Base-by-base conservation (phyloP, 345 rosid genomes). In the Streptanthus diversifolius region DNA sequence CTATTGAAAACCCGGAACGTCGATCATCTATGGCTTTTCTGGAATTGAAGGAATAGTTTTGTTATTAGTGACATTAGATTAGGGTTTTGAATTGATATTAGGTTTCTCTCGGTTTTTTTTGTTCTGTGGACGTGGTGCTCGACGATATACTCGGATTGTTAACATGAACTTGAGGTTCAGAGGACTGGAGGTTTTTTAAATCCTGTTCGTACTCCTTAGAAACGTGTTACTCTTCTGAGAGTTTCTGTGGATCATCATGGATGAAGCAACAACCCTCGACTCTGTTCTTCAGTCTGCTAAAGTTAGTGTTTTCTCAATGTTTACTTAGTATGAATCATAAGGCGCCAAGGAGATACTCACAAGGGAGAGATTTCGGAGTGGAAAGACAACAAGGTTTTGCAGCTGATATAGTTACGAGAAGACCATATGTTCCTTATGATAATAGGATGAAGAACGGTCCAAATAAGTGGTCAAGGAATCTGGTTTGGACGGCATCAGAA, bases 301-400 rank as follows among this genome's bases (percentile, higher is more conserved):
- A 64, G 30, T 58, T 71, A 6, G 37, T 65, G 7, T 71, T 12
- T 71, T 72, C 43, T 72, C 41, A 27, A 39, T 66, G 59, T 63
- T 52, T 63, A 32, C 68, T n/a, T 72, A 77, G 80, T 33, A 72
- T 77, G 80, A 61, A 15, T 72, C 53, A 58, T n/a, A 33, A 58
- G 69, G 80, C 73, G 39, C 63, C 80, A 10, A 77, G 57, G 69
- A 72, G 58, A 14, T 57, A 48, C 68, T 64, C 72, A 15, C 29
- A 48, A 2, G 60, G 52, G 32, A 77, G 63, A 52, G 52, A 33
- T 17, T 66, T 51, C 13, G 64, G 73, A 49, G 58, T 77, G 3
- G 32, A 53, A 29, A 66, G 68, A 52, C 51, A 66, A 18, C 68
- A 51, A 18, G 65, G 27, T 66, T 40, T 17, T 1, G 52, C 72